phyloP scores from a whole-genome alignment of 2,329 filamentous ascomycete genomes.

The Diatrype stigma region DNA sequence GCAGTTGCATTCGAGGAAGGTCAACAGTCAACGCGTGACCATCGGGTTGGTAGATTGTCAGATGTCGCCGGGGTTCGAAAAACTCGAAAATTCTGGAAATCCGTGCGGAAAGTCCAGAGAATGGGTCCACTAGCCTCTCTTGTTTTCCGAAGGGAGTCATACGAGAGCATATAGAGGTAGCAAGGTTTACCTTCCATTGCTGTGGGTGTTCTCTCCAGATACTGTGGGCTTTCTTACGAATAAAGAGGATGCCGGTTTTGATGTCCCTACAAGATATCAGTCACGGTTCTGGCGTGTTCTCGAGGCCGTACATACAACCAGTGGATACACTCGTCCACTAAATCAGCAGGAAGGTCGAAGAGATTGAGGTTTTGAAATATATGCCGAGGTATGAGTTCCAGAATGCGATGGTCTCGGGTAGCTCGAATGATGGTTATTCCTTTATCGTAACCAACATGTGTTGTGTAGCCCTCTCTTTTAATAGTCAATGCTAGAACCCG shows the following conservation, averaged over 20 bases:
- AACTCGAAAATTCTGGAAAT: slow-evolving; percentile 41
- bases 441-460: slow-evolving; percentile 52
- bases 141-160: neutral
- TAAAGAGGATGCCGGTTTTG: slow-evolving; percentile 41
- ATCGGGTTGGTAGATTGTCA: slow-evolving; percentile 44
- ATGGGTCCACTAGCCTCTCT: slow-evolving; percentile 44
- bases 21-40: slow-evolving; percentile 37
- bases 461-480: slow-evolving; percentile 32
- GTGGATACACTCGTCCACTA: slow-evolving; percentile 52
- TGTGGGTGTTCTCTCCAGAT: slow-evolving; percentile 21
- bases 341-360: slow-evolving; percentile 46
- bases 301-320: slow-evolving; percentile 49
- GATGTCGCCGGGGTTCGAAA: slow-evolving; percentile 41
- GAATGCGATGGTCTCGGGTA: slow-evolving; percentile 11
- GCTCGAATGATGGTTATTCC: slow-evolving; percentile 40
- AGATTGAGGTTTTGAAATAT: slow-evolving; percentile 21
- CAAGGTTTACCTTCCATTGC: slow-evolving; percentile 33
- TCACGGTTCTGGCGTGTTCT: neutral
- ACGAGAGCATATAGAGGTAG: slow-evolving; percentile 12
- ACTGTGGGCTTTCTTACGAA: slow-evolving; percentile 37
- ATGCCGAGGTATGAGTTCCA: slow-evolving; percentile 31
- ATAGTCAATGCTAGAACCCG: slow-evolving; percentile 12
- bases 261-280: slow-evolving; percentile 11
- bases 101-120: slow-evolving; percentile 33
- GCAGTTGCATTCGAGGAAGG: slow-evolving; percentile 47